Conservation (phyloP, 2,329 filamentous ascomycete genomes). For the Chaetoscypha palmicola region DNA sequence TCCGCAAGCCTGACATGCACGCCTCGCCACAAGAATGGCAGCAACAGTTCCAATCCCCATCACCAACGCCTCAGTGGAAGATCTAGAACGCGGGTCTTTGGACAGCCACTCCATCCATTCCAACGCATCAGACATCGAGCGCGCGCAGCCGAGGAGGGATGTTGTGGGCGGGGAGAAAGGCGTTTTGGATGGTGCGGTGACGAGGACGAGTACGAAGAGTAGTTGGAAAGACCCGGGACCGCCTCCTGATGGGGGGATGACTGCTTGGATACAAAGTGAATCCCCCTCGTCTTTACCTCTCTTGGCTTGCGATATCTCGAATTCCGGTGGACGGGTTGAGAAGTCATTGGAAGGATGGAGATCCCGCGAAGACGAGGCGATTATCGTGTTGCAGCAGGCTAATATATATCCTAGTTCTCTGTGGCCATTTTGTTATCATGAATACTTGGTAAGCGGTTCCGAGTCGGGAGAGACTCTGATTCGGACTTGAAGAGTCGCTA, state of each 20-base stretch:
- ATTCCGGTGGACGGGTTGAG: background rate
- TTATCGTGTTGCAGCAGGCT: background rate
- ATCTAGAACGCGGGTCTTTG: too few relatives aligned
- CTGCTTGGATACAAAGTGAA: constrained; percentile 28
- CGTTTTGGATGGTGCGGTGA: constrained; percentile 7
- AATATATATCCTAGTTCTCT: constrained; percentile 10
- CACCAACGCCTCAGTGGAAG: too few relatives aligned
- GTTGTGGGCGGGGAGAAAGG: constrained; percentile 1
- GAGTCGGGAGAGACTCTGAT: too few relatives aligned
- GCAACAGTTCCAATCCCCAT: too few relatives aligned
- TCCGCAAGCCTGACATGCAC: too few relatives aligned
- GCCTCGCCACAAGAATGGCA: too few relatives aligned
- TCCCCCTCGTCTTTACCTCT: constrained; percentile 6
- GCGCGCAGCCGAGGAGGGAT: background rate
- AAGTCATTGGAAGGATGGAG: background rate
- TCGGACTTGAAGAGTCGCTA: constrained; percentile 37
- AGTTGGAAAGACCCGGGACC: constrained; percentile 28
- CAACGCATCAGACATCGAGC: background rate
- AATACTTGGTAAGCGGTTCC: constrained; percentile 38
- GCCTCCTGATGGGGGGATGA: constrained; percentile 27
- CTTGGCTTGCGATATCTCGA: too few relatives aligned
- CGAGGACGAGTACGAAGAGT: constrained; percentile 21
- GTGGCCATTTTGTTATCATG: constrained; percentile 27
- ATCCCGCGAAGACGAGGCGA: background rate
- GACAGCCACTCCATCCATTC: background rate